Evolutionary conservation across 2,329 filamentous ascomycete genomes (phyloP).

Genomic region (Fusarium sp.): DNA sequence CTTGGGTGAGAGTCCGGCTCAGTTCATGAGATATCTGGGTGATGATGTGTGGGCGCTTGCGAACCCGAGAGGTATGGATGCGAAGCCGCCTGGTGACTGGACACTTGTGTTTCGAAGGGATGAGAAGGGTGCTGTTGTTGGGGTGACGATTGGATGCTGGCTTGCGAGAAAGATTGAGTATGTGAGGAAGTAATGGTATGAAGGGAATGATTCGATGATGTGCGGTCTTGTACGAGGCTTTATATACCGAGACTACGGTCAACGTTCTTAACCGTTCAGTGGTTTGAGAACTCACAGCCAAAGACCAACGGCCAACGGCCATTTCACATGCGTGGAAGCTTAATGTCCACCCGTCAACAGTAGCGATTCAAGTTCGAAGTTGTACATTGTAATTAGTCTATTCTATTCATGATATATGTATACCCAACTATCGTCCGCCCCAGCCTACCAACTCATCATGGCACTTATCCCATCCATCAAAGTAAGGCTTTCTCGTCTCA

Average conservation of each 20-base stretch:
- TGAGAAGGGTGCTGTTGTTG: background rate
- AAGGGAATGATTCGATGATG: background rate
- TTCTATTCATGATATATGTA: background rate
- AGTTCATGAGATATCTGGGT: slow-evolving; percentile 30
- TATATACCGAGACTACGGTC: background rate
- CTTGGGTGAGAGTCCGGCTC: slow-evolving; percentile 24
- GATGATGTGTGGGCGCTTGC: slow-evolving; percentile 25
- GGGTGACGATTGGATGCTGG: slow-evolving; percentile 28
- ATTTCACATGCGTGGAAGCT: background rate
- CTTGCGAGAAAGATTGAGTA: slow-evolving; percentile 26
- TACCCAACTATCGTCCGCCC: slow-evolving; percentile 30
- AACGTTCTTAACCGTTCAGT: background rate
- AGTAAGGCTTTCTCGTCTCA: slow-evolving; percentile 31
- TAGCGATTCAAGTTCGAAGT: background rate
- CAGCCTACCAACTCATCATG: slow-evolving; percentile 27
- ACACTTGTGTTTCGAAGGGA: slow-evolving; percentile 23
- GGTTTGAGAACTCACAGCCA: too few relatives aligned
- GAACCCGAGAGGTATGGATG: slow-evolving; percentile 33
- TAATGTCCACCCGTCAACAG: too few relatives aligned
- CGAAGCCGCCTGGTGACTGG: slow-evolving; percentile 35
- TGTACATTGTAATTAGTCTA: slow-evolving; percentile 8
- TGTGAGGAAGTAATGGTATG: slow-evolving; percentile 4
- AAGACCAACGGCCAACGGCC: rapidly evolving
- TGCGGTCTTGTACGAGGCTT: background rate
- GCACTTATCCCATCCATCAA: slow-evolving; percentile 36